Evolutionary conservation across 148 eudicot species (phyloP).

Genomic region (Fagopyrum homotropicum): DNA sequence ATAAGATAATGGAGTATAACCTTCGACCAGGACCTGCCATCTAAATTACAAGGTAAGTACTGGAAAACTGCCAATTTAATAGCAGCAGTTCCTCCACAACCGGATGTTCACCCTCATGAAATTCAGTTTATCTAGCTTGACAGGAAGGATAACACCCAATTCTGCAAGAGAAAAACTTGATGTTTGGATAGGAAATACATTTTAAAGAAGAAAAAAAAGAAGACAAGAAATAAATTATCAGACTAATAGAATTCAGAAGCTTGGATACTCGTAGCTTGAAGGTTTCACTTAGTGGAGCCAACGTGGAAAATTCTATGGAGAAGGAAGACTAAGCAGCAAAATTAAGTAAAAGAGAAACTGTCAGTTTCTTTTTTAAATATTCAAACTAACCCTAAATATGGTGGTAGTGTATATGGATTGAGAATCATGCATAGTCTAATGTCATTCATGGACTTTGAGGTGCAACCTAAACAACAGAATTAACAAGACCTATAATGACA

Average conservation of each 20-base stretch:
- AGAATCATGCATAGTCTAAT: not conserved
- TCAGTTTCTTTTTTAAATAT: no score
- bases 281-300: not conserved
- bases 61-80: not conserved
- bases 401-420: no score
- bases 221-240: not conserved
- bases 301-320: no score
- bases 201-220: not conserved
- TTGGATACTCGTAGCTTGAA: not conserved
- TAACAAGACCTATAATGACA: not conserved
- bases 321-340: no score
- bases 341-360: no score
- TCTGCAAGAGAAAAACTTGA: conserved; percentile 3
- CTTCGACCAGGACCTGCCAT: conserved; percentile 15
- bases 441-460: not conserved
- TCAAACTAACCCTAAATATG: no score
- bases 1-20: conserved; percentile 3
- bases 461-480: not conserved
- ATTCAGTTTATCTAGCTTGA: not conserved
- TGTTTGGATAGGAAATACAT: not conserved
- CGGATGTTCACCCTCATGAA: conserved; percentile 10
- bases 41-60: not conserved
- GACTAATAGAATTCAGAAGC: not conserved
- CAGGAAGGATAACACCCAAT: not conserved
- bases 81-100: conserved; percentile 6